phyloP scores from a whole-genome alignment of 1,139 yeast species.

The Suhomyces chickasaworum region DNA sequence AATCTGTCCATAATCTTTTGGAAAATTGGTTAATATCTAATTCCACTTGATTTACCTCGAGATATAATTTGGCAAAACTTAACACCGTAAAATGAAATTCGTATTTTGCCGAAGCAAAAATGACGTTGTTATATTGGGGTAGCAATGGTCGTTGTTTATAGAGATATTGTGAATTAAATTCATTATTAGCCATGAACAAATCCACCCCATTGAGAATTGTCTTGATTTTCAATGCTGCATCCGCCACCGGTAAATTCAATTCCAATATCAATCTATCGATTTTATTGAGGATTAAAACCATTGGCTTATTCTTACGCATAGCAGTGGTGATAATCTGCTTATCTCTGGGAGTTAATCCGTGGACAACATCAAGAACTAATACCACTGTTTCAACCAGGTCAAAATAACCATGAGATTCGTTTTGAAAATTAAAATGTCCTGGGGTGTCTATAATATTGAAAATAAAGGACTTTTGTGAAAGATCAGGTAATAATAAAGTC shows the following conservation, averaged over 20 bases:
- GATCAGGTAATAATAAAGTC: slow-evolving; percentile 60
- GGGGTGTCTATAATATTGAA: slow-evolving; percentile 82
- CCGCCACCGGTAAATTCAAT: slow-evolving; percentile 70
- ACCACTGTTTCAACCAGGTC: slow-evolving; percentile 65
- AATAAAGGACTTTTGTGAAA: slow-evolving; percentile 56
- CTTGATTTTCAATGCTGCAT: slow-evolving; percentile 69
- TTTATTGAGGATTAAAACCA: slow-evolving; percentile 74
- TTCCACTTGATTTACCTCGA: slow-evolving; percentile 26
- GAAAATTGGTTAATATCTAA: slow-evolving; percentile 49
- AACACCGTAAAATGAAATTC: slow-evolving; percentile 64
- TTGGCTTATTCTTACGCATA: slow-evolving; percentile 47
- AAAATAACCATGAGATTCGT: slow-evolving; percentile 65
- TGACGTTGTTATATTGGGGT: slow-evolving; percentile 65
- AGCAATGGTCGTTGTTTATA: slow-evolving; percentile 41
- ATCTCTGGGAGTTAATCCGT: slow-evolving; percentile 68
- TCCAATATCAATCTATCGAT: slow-evolving; percentile 82
- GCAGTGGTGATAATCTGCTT: slow-evolving; percentile 52
- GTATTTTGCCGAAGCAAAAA: slow-evolving; percentile 70
- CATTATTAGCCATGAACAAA: slow-evolving; percentile 41
- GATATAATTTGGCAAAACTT: slow-evolving; percentile 64
- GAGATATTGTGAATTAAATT: slow-evolving; percentile 27
- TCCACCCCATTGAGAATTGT: slow-evolving; percentile 67
- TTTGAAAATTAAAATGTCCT: slow-evolving; percentile 84
- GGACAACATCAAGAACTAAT: slow-evolving; percentile 80
- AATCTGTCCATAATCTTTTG: slow-evolving; percentile 77